These are phyloP conservation scores for Collybia mongolica DNA, from an alignment of 768 basidiomycete genomes.

Conservation along the genomic window DNA sequence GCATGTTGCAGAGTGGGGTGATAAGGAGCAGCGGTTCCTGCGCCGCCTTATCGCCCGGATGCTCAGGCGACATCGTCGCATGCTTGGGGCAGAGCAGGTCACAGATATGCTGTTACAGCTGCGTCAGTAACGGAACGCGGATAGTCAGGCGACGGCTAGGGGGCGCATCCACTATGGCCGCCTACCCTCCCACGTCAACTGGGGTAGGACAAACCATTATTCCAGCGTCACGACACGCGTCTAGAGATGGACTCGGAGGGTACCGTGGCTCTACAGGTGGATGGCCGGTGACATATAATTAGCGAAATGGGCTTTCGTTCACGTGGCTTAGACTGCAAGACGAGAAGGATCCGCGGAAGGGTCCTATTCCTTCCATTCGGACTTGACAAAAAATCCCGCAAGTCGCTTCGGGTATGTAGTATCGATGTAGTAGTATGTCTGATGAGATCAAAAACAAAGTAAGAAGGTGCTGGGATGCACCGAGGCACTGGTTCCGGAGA, in stretches of 20 bases:
- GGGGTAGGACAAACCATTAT: background rate
- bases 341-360: constrained; percentile 27
- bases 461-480: constrained; percentile 25
- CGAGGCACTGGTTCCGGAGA: constrained; percentile 41
- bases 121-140: constrained; percentile 7
- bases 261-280: background rate
- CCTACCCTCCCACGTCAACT: constrained; percentile 2
- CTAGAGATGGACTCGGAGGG: constrained; percentile 1
- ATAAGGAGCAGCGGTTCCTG: constrained; percentile 39
- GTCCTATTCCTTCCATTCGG: constrained; percentile 20
- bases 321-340: constrained; percentile 21
- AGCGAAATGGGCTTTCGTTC: constrained; percentile 15
- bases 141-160: background rate
- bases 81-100: constrained; percentile 14
- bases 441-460: constrained; percentile 35
- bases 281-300: constrained; percentile 4
- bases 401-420: constrained; percentile 17
- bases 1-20: constrained; percentile 44
- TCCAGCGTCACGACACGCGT: background rate
- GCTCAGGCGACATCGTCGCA: constrained; percentile 22
- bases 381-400: constrained; percentile 32
- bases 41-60: constrained; percentile 39
- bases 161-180: no score
- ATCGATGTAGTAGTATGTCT: constrained; percentile 20
- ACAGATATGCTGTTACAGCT: constrained; percentile 32